A percentile compares a stretch with the other conserved stretches of the same genome.
These are phyloP conservation scores for Tylopilus plumbeoviolaceoides DNA, from an alignment of 768 basidiomycete genomes.

Conservation along the genomic window DNA sequence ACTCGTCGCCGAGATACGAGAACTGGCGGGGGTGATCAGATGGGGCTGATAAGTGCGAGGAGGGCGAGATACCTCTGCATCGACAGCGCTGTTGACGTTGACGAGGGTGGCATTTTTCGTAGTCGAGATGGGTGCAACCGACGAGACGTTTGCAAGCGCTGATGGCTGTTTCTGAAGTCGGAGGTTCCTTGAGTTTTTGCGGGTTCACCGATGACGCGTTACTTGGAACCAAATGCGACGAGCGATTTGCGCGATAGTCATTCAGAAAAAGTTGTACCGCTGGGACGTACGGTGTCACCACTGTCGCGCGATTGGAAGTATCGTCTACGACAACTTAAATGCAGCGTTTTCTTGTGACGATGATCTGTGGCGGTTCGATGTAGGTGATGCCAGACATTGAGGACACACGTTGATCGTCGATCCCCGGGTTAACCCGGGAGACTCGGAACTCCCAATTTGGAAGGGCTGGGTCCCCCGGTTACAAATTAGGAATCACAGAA, in stretches of 20 bases:
- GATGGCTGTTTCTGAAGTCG: conserved; percentile 96
- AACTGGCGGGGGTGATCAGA: conserved; percentile 61
- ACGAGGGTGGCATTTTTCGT: conserved; percentile 87
- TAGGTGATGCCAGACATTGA: too few relatives aligned
- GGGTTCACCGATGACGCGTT: conserved; percentile 89
- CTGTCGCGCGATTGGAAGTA: conserved; percentile 92
- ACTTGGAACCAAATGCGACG: conserved; percentile 89
- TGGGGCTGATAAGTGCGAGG: conserved; percentile 4
- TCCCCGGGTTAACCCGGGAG: too few relatives aligned
- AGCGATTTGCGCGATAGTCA: conserved; percentile 60
- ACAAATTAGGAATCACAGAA: too few relatives aligned
- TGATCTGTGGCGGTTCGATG: too few relatives aligned
- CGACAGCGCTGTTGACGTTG: conserved; percentile 79
- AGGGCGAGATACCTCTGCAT: conserved; percentile 63
- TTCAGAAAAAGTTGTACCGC: too few relatives aligned
- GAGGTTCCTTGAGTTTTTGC: conserved; percentile 98
- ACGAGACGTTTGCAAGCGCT: conserved; percentile 89
- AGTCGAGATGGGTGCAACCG: conserved; percentile 74
- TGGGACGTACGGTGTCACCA: conserved; percentile 78
- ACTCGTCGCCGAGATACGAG: conserved; percentile 78
- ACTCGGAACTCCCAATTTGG: too few relatives aligned
- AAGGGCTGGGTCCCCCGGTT: too few relatives aligned
- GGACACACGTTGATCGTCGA: too few relatives aligned
- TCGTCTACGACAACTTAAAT: conserved; percentile 99
- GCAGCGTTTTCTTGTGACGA: conserved; percentile 91